A percentile compares a stretch with the other conserved stretches of the same genome.
Conservation (phyloP, 257 asterid species). For the Salvia splendens region DNA sequence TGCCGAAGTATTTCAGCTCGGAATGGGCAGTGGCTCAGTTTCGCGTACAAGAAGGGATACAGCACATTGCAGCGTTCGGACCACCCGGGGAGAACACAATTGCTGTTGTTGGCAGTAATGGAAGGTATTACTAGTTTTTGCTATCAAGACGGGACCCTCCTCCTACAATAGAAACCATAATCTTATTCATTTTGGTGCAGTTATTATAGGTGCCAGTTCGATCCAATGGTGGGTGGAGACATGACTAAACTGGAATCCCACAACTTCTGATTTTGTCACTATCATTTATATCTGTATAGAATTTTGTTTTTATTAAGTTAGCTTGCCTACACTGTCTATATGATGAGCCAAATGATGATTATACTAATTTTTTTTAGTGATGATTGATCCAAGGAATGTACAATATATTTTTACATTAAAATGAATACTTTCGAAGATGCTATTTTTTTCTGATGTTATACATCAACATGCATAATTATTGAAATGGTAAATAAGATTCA, state of each 20-base stretch:
- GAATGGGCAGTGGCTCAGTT: slow-evolving; percentile 66
- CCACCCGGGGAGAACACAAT: slow-evolving; percentile 52
- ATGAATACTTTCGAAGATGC: too few species aligned
- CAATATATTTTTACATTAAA: not conserved
- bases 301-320: not conserved
- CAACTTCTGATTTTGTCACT: slow-evolving; percentile 35
- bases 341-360: not conserved
- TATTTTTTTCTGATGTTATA: too few species aligned
- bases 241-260: slow-evolving; percentile 53
- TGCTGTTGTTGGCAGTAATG: slow-evolving; percentile 51
- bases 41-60: slow-evolving; percentile 51
- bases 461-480: too few species aligned
- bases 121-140: slow-evolving; percentile 41
- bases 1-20: slow-evolving; percentile 62
- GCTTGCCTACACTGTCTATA: not conserved
- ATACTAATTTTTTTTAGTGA: not conserved
- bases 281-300: not conserved
- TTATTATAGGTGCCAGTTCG: slow-evolving; percentile 50
- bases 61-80: slow-evolving; percentile 53
- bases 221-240: slow-evolving; percentile 55
- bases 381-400: not conserved
- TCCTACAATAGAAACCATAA: not conserved
- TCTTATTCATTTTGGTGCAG: slow-evolving; percentile 32
- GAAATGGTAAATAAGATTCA: too few species aligned
- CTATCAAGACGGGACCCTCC: not conserved